These are phyloP conservation scores for Salix viminalis DNA, from an alignment of 345 rosid genomes.

Conservation along the genomic window DNA sequence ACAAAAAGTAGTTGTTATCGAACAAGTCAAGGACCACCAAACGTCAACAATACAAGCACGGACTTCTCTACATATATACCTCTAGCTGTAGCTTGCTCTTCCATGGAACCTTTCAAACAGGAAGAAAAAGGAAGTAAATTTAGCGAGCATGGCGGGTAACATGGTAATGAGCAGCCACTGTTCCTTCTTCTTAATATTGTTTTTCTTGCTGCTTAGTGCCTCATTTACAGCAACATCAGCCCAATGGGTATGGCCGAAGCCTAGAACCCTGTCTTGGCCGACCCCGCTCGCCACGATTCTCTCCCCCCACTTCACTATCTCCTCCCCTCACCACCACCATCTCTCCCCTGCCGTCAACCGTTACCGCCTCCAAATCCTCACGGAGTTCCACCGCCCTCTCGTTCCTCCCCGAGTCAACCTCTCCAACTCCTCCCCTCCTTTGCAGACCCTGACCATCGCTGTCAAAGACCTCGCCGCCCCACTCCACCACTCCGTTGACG, in stretches of 20 bases:
- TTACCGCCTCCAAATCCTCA: conserved; percentile 37
- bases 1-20: too few relatives aligned
- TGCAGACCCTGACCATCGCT: conserved; percentile 39
- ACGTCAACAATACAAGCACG: too few relatives aligned
- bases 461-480: conserved; percentile 45
- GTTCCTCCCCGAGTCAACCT: conserved; percentile 33
- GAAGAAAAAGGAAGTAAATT: too few relatives aligned
- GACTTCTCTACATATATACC: too few relatives aligned
- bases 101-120: too few relatives aligned
- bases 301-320: conserved; percentile 50
- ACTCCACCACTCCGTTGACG: conserved; percentile 64
- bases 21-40: too few relatives aligned
- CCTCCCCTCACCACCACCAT: conserved; percentile 40
- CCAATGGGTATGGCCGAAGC: conserved; percentile 62
- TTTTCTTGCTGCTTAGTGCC: too few relatives aligned
- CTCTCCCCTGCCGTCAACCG: conserved; percentile 56
- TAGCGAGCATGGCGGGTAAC: too few relatives aligned
- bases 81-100: too few relatives aligned
- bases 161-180: too few relatives aligned
- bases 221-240: neutral
- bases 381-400: conserved; percentile 52
- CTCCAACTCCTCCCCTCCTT: conserved; percentile 28
- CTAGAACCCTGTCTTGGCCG: conserved; percentile 59
- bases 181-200: too few relatives aligned
- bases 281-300: conserved; percentile 37